Conservation (phyloP, 2,329 filamentous ascomycete genomes). For the Hypoxylon sp. region DNA sequence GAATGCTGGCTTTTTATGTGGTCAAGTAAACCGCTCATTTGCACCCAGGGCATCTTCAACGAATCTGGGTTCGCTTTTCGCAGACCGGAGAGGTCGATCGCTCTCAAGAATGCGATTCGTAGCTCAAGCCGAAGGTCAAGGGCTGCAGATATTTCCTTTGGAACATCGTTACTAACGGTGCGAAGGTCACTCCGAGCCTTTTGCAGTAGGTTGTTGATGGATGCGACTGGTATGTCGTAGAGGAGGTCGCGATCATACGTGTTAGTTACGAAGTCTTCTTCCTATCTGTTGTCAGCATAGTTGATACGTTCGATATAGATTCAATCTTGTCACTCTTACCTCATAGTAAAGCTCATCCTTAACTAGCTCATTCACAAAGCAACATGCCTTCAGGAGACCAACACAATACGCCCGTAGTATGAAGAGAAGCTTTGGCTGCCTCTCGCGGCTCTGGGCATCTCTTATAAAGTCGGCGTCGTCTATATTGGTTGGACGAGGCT, state of each 20-base stretch:
- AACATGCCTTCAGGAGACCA: conserved; percentile 85
- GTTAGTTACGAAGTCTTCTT: conserved; percentile 97
- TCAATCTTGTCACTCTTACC: conserved; percentile 61
- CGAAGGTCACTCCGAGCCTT: conserved; percentile 58
- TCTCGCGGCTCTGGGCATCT: conserved; percentile 50
- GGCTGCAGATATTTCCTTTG: conserved; percentile 64
- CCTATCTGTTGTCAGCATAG: conserved; percentile 63
- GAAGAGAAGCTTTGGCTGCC: conserved; percentile 66
- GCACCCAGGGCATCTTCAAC: conserved; percentile 66
- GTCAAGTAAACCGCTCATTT: conserved; percentile 66
- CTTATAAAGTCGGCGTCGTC: conserved; percentile 75
- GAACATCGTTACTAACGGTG: conserved; percentile 47
- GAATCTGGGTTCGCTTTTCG: conserved; percentile 61
- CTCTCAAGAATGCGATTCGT: conserved; percentile 73
- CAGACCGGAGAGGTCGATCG: conserved; percentile 64
- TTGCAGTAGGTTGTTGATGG: conserved; percentile 69
- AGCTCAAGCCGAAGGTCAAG: conserved; percentile 76
- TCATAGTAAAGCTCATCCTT: conserved; percentile 92
- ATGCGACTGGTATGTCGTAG: conserved; percentile 69
- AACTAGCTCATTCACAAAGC: conserved; percentile 82
- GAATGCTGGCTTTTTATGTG: conserved; percentile 71
- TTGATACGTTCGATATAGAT: background rate
- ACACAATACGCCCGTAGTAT: conserved; percentile 89
- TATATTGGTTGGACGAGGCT: conserved; percentile 75
- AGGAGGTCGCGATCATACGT: conserved; percentile 87